Evolutionary conservation across 345 rosid species (phyloP).

Genomic region (Sisymbrium irio): DNA sequence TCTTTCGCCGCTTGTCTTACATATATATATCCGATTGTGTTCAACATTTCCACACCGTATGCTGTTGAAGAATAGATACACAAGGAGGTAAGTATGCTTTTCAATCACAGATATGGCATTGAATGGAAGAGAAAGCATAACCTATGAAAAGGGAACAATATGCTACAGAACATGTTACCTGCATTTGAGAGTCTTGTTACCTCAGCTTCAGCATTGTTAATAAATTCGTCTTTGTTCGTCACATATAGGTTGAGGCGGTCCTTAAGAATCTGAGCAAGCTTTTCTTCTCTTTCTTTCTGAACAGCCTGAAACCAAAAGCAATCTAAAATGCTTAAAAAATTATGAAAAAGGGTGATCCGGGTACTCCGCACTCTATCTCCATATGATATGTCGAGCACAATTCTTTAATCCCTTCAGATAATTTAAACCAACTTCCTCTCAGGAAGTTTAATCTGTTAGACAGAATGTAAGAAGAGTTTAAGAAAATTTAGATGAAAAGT

Average conservation of each 20-base stretch:
- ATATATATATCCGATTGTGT: slow-evolving; percentile 91
- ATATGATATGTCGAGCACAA: background rate
- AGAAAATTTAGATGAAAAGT: background rate
- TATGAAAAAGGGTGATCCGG: background rate
- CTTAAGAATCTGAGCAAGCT: slow-evolving; percentile 69
- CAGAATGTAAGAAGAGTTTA: background rate
- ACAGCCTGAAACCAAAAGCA: slow-evolving; percentile 54
- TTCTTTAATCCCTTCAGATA: background rate
- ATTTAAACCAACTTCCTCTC: background rate
- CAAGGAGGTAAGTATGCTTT: background rate
- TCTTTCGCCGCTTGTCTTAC: slow-evolving; percentile 94
- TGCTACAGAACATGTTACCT: slow-evolving; percentile 43
- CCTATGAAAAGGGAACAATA: background rate
- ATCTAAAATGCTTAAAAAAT: background rate
- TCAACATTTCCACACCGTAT: slow-evolving; percentile 91
- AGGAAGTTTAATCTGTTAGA: background rate
- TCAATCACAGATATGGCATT: background rate
- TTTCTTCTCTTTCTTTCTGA: slow-evolving; percentile 97
- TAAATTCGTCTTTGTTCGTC: slow-evolving; percentile 71
- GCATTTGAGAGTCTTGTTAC: slow-evolving; percentile 83
- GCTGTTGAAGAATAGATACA: slow-evolving; percentile 48
- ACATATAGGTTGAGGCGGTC: slow-evolving; percentile 75
- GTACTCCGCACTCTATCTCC: background rate
- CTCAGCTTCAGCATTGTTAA: slow-evolving; percentile 72
- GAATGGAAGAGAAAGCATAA: slow-evolving; percentile 15